Percentiles rank a stretch among this genome's conserved stretches.
phyloP scores from a whole-genome alignment of 345 rosid genomes.

The Camelina laxa region DNA sequence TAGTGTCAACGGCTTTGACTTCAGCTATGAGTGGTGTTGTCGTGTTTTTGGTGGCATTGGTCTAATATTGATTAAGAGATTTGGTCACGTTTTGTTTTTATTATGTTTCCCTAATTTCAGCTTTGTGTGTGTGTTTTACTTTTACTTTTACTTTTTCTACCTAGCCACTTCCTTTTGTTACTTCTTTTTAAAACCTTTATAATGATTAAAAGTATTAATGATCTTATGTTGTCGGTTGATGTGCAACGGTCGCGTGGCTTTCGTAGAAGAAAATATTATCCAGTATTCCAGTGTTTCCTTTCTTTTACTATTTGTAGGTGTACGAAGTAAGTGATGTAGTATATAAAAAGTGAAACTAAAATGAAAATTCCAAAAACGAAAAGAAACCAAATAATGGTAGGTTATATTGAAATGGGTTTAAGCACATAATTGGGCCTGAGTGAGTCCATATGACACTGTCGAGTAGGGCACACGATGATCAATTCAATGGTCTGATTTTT shows the following conservation, averaged over 20 bases:
- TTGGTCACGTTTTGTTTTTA: constrained; percentile 12
- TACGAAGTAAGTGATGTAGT: neutral
- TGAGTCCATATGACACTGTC: neutral
- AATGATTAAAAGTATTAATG: constrained; percentile 19
- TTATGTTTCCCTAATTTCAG: neutral
- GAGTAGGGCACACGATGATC: neutral
- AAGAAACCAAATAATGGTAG: neutral
- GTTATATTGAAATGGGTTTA: neutral
- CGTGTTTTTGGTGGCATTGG: constrained; percentile 1
- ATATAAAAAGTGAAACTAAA: neutral
- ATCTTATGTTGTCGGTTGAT: constrained; percentile 15
- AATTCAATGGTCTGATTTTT: neutral
- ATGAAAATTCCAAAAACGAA: neutral
- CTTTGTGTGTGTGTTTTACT: neutral
- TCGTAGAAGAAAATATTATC: neutral
- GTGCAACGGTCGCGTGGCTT: constrained; percentile 25
- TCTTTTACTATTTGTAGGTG: neutral
- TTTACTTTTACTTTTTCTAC: constrained; percentile 7
- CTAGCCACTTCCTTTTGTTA: neutral
- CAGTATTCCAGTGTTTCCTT: too few species aligned
- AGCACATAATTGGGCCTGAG: neutral
- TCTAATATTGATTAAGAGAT: neutral
- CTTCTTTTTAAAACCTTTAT: neutral
- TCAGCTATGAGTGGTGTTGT: constrained; percentile 8
- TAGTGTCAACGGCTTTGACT: neutral